Percentiles rank a stretch among this genome's conserved stretches.
Evolutionary conservation across 352 stramenopile species (phyloP).

Genomic region (Phytopythium helicoides): DNA sequence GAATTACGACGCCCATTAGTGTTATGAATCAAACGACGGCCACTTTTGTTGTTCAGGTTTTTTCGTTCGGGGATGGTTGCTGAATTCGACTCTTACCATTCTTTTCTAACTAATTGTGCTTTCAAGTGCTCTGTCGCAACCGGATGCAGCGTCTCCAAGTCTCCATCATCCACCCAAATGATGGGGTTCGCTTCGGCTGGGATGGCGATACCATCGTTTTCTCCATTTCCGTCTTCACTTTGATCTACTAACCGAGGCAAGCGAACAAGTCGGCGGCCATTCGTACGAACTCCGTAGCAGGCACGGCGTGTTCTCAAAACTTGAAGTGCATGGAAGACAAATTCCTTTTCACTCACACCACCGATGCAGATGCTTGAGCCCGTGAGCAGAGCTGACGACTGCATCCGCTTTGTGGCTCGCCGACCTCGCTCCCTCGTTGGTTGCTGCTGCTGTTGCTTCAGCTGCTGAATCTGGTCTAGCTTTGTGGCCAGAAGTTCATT

Average conservation of each 20-base stretch:
- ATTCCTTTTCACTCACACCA: slow-evolving; percentile 62
- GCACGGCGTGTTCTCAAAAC: slow-evolving; percentile 39
- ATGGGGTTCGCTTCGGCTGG: too few relatives aligned
- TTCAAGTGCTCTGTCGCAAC: too few relatives aligned
- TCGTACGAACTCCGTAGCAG: slow-evolving; percentile 46
- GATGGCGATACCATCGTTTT: background rate
- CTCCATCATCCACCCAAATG: too few relatives aligned
- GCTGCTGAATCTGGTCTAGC: slow-evolving; percentile 14
- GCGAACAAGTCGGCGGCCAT: slow-evolving; percentile 24
- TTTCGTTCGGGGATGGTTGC: too few relatives aligned
- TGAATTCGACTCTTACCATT: too few relatives aligned
- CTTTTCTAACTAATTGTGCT: too few relatives aligned
- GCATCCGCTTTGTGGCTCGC: slow-evolving; percentile 7
- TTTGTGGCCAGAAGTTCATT: slow-evolving; percentile 32
- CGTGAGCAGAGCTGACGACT: background rate
- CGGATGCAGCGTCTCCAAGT: too few relatives aligned
- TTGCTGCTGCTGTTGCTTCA: slow-evolving; percentile 6
- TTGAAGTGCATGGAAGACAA: slow-evolving; percentile 53
- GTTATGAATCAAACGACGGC: too few relatives aligned
- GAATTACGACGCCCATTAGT: too few relatives aligned
- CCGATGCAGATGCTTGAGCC: slow-evolving; percentile 13
- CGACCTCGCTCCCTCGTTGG: slow-evolving; percentile 3
- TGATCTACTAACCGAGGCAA: background rate
- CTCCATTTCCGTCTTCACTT: slow-evolving; percentile 5
- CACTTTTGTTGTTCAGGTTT: too few relatives aligned